Percentiles rank a stretch among this genome's conserved stretches.
phyloP scores from a whole-genome alignment of 2,329 filamentous ascomycete species.

The Pseudogymnoascus sp. region DNA sequence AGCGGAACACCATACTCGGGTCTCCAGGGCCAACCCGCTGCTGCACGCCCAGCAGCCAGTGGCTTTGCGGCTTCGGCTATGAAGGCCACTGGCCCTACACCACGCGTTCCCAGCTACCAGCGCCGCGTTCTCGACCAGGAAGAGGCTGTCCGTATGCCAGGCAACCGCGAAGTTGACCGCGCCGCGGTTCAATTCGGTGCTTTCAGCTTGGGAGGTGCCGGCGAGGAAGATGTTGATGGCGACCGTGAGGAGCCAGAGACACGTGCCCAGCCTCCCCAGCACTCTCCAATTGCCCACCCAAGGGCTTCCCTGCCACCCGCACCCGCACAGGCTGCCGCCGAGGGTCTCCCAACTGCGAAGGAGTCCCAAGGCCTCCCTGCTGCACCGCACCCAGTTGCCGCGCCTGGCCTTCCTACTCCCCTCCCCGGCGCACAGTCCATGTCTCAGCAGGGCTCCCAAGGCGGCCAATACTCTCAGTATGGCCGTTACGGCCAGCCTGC shows the following conservation, averaged over 20 bases:
- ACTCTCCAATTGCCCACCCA: slow-evolving; percentile 80
- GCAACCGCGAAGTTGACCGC: slow-evolving; percentile 88
- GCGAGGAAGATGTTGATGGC: slow-evolving; percentile 81
- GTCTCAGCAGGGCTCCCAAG: slow-evolving; percentile 28
- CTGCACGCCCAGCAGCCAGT: slow-evolving; percentile 51
- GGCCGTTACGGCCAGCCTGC: slow-evolving; percentile 58
- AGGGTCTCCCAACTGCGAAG: slow-evolving; percentile 42
- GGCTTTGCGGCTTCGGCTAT: slow-evolving; percentile 74
- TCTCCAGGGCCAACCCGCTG: slow-evolving; percentile 53
- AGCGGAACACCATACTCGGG: slow-evolving; percentile 59
- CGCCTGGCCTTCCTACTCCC: slow-evolving; percentile 28
- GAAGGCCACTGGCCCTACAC: slow-evolving; percentile 58
- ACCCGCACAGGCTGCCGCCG: slow-evolving; percentile 42
- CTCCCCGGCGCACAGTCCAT: slow-evolving; percentile 32
- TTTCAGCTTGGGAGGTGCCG: slow-evolving; percentile 73
- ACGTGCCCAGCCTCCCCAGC: slow-evolving; percentile 82
- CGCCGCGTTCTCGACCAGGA: slow-evolving; percentile 87
- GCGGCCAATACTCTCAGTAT: slow-evolving; percentile 50
- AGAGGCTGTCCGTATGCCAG: slow-evolving; percentile 96
- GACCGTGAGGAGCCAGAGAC: slow-evolving; percentile 95
- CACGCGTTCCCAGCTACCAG: slow-evolving; percentile 71
- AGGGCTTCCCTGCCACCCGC: slow-evolving; percentile 79
- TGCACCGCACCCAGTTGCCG: slow-evolving; percentile 35
- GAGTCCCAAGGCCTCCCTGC: slow-evolving; percentile 40
- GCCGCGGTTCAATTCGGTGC: slow-evolving; percentile 94